phyloP scores from a whole-genome alignment of 345 rosid genomes.

The Salix brachista region DNA sequence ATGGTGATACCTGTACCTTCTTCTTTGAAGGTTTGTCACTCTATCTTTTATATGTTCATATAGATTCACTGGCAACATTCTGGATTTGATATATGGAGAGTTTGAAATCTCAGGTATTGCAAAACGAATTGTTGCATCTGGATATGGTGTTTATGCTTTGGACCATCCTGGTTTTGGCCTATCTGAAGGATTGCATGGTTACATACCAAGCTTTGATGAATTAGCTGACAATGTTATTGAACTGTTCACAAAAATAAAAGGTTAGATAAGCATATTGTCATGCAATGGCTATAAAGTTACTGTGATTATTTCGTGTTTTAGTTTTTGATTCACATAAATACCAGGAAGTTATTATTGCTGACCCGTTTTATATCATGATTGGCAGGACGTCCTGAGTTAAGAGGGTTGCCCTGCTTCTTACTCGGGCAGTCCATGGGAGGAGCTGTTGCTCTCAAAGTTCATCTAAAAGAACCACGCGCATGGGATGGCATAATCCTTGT shows the following conservation, averaged over 20 bases:
- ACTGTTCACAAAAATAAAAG: conserved; percentile 69
- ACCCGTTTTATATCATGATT: conserved; percentile 9
- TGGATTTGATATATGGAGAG: background rate
- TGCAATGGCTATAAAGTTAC: background rate
- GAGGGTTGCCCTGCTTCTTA: conserved; percentile 65
- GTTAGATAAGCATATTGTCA: conserved; percentile 23
- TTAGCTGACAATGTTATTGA: conserved; percentile 70
- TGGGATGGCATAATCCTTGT: conserved; percentile 94
- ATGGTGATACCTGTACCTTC: conserved; percentile 98
- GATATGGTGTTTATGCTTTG: conserved; percentile 75
- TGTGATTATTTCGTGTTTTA: background rate
- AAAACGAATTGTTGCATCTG: conserved; percentile 55
- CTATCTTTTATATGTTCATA: background rate
- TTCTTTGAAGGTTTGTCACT: conserved; percentile 81
- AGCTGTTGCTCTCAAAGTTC: conserved; percentile 78
- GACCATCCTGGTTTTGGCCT: conserved; percentile 96
- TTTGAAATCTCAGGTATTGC: conserved; percentile 63
- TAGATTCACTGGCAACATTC: background rate
- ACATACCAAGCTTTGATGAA: conserved; percentile 63
- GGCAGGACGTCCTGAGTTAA: conserved; percentile 63
- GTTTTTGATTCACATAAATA: background rate
- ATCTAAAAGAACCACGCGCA: conserved; percentile 63
- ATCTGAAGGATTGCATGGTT: conserved; percentile 92
- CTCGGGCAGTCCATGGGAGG: conserved; percentile 99
- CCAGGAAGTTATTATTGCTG: background rate